These are phyloP conservation scores for Diaporthe helianthi DNA, from an alignment of 2,329 filamentous ascomycete genomes.

Conservation along the genomic window DNA sequence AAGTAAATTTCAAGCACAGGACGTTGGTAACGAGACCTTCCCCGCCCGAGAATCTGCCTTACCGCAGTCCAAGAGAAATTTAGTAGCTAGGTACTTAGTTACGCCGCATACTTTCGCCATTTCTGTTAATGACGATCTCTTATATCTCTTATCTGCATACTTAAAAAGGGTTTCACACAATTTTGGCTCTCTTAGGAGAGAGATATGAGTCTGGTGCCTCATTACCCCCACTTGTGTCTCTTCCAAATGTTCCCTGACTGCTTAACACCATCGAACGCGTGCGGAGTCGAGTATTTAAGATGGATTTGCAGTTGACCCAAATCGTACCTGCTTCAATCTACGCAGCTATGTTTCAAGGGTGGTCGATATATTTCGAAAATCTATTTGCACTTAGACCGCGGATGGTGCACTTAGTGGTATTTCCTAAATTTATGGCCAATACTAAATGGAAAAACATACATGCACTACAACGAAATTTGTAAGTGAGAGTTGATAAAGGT, in stretches of 20 bases:
- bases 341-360: neutral
- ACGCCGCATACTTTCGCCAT: too few relatives aligned
- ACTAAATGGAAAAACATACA: neutral
- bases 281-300: neutral
- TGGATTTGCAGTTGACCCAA: neutral
- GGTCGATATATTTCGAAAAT: neutral
- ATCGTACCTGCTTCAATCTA: neutral
- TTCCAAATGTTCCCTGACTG: slow-evolving; percentile 6
- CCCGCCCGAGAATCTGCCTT: neutral
- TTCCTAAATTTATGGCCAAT: neutral
- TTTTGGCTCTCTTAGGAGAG: neutral
- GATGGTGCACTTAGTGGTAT: neutral
- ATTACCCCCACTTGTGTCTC: neutral
- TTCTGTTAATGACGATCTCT: too few relatives aligned
- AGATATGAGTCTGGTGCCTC: neutral
- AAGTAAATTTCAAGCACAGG: neutral
- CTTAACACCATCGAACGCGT: neutral
- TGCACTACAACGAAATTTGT: too few relatives aligned
- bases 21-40: neutral
- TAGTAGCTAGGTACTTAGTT: too few relatives aligned
- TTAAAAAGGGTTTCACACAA: neutral
- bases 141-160: neutral
- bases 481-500: too few relatives aligned
- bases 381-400: neutral
- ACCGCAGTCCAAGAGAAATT: too few relatives aligned